A percentile compares a stretch with the other conserved stretches of the same genome.
phyloP scores from a whole-genome alignment of 2,329 filamentous ascomycete species.

The Phialophora expanda region DNA sequence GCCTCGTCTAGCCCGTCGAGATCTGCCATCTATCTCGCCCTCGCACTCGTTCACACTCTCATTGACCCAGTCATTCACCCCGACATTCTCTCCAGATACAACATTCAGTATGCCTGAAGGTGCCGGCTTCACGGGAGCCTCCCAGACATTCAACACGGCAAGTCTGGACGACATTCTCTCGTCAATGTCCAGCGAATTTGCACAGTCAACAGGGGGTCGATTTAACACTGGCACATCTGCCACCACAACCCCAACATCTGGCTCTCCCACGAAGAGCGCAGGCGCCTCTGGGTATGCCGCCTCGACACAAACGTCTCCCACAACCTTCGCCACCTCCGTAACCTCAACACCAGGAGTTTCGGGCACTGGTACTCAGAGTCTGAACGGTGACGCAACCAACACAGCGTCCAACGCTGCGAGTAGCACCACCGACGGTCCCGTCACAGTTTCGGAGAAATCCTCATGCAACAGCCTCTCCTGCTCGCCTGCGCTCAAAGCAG shows the following conservation, averaged over 20 bases:
- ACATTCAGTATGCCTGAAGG: constrained; percentile 27
- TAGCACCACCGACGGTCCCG: constrained; percentile 29
- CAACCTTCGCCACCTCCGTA: constrained; percentile 26
- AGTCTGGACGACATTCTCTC: constrained; percentile 21
- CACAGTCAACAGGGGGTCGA: constrained; percentile 1
- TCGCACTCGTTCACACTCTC: constrained; percentile 18
- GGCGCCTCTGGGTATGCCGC: background rate
- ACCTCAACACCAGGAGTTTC: background rate
- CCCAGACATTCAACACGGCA: constrained; percentile 16
- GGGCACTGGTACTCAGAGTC: constrained; percentile 5
- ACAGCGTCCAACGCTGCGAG: constrained; percentile 32
- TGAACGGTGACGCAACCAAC: constrained; percentile 1
- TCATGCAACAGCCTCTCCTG: constrained; percentile 36
- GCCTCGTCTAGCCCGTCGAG: constrained; percentile 32
- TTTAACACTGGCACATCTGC: constrained; percentile 4
- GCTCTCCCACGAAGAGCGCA: constrained; percentile 2
- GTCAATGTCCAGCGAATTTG: constrained; percentile 25
- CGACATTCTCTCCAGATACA: constrained; percentile 19
- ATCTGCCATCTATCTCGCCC: constrained; percentile 10
- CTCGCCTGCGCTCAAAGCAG: constrained; percentile 36
- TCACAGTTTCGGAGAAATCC: constrained; percentile 30
- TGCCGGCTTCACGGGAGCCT: constrained; percentile 23
- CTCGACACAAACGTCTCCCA: constrained; percentile 22
- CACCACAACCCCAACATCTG: background rate
- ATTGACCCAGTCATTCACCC: constrained; percentile 22